Percentiles rank a stretch among this genome's conserved stretches.
Evolutionary conservation across 1,139 yeast genomes (phyloP).

Genomic region (Pichia sp.): DNA sequence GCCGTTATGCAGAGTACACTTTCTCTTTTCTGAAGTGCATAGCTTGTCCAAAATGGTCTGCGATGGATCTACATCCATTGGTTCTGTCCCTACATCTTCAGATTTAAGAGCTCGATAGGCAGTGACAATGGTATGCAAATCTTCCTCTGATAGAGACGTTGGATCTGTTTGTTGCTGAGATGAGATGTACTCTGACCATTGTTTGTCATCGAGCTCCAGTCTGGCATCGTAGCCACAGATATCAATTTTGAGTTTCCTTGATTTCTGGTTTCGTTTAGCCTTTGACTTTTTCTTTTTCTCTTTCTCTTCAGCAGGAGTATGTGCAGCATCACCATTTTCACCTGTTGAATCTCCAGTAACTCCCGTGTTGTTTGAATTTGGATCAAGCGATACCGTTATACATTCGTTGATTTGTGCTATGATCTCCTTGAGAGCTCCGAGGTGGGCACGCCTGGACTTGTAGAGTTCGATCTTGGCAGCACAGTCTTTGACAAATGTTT

Average conservation of each 20-base stretch:
- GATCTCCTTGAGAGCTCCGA: conserved; percentile 32
- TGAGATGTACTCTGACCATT: conserved; percentile 18
- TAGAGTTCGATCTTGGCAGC: conserved; percentile 9
- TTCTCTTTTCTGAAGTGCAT: conserved; percentile 58
- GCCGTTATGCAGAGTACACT: conserved; percentile 59
- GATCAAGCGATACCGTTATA: conserved; percentile 13
- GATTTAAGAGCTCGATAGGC: too few relatives aligned
- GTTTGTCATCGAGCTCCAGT: conserved; percentile 22
- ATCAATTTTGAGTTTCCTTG: conserved; percentile 27
- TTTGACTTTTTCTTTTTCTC: conserved; percentile 16
- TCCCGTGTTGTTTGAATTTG: conserved; percentile 9
- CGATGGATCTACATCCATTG: background rate
- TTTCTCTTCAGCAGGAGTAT: conserved; percentile 14
- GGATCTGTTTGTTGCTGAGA: too few relatives aligned
- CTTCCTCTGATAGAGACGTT: too few relatives aligned
- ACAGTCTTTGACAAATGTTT: conserved; percentile 4
- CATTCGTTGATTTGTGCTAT: conserved; percentile 34
- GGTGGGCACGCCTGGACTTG: conserved; percentile 17
- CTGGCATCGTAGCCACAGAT: conserved; percentile 35
- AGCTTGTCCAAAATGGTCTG: conserved; percentile 15
- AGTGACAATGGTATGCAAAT: too few relatives aligned
- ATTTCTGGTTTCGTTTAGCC: conserved; percentile 19
- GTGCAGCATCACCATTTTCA: conserved; percentile 16
- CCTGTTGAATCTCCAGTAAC: too few relatives aligned
- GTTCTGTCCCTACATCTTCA: too few relatives aligned